Base-by-base conservation (phyloP, 176 grass and related monocot species). In the Eleusine coracana region DNA sequence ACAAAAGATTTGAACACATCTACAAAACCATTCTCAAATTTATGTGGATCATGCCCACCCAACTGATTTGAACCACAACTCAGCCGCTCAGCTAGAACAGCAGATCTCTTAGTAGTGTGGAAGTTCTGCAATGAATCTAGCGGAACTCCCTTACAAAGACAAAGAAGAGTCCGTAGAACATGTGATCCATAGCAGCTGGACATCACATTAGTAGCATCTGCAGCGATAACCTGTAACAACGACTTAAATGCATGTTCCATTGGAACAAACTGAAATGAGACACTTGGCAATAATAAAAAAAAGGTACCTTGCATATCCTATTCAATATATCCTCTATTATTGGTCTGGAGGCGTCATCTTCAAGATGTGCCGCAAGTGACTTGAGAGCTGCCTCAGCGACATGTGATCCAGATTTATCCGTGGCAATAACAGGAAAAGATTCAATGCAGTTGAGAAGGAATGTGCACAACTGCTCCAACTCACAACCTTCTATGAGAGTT, bases 141-240 rank as follows among this genome's bases (percentile, higher is more conserved):
- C 7, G 87, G 89, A 73, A 98, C 87, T 38, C 91, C 96, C 79
- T 95, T 95, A 91, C 88, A 91, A 82, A 98, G 87, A 78, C 92
- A 98, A 62, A 93, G 90, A 76, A 98, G 92, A 37, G 84, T 93
- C 52, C 92, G 89, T 75, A 95, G 86, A 78, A 95, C 96, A 89
- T 98, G 96, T 51, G 96, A 98, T 36, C 96, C 92, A 74, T 95
- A 95, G 36, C 85, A 86, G 77, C 87, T 91, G 80, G 71, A 85
- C 92, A 98, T 93, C 79, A 95, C 85, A 79, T 78, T 92, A 49
- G 82, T 71, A 82, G 80, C 76, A 85, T 95, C 91, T 62, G 65
- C 41, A 90, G 66, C 80, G 82, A 98, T 80, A 86, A 88, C 73
- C 92, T 98, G 89, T 34, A 82, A 46, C 39, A 61, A 61, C n/a